A percentile compares a stretch with the other conserved stretches of the same genome.
phyloP scores from a whole-genome alignment of 306 rosid genomes.

The Malus domestica region ASM211411v1 NC_041789.1:11295001-11295500 shows the following conservation, averaged over 20 bases:
- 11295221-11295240: conserved; percentile 11
- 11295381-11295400: no score
- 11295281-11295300: not conserved
- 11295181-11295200: conserved; percentile 78
- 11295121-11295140: conserved; percentile 49
- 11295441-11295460: no score
- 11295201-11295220: conserved; percentile 47
- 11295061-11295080: conserved; percentile 70
- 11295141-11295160: conserved; percentile 75
- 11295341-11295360: not conserved
- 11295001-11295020: conserved; percentile 72
- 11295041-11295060: conserved; percentile 77
- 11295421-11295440: no score
- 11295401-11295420: no score
- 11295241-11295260: not conserved
- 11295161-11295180: conserved; percentile 91
- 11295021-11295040: conserved; percentile 69
- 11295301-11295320: not conserved
- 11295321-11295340: not conserved
- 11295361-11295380: not conserved
- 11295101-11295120: conserved; percentile 84
- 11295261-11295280: not conserved
- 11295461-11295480: no score
- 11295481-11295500: no score
- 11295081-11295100: conserved; percentile 65